phyloP scores from a whole-genome alignment of 129 eudicot species.

The Arctium lappa region DNA sequence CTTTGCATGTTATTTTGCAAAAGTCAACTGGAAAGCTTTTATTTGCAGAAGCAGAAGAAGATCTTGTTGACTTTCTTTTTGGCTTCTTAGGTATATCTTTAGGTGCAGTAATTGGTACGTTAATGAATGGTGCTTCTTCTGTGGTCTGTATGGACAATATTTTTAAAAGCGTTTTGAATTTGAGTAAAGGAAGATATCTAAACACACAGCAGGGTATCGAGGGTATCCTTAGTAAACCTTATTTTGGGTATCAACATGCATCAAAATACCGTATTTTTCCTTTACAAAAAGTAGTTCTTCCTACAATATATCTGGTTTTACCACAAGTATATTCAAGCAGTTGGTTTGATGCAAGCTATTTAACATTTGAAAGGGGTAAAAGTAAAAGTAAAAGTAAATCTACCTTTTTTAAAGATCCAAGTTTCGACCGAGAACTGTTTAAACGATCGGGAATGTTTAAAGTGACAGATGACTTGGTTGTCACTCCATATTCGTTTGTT shows the following conservation, averaged over 20 bases:
- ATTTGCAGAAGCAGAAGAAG: slow-evolving; percentile 23
- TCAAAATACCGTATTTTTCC: background rate
- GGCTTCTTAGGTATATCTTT: slow-evolving; percentile 19
- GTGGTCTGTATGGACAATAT: slow-evolving; percentile 5
- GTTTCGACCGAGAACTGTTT: background rate
- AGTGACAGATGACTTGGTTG: slow-evolving; percentile 15
- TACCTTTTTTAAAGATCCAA: background rate
- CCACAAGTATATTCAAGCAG: background rate
- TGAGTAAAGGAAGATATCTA: background rate
- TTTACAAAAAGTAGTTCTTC: no score
- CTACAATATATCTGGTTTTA: background rate
- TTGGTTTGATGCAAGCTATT: background rate
- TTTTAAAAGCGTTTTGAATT: background rate
- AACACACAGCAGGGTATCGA: background rate
- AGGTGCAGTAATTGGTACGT: slow-evolving; percentile 2
- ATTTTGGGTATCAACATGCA: background rate
- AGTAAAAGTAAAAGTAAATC: background rate
- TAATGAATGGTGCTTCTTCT: background rate
- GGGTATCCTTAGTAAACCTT: background rate
- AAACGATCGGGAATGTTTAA: slow-evolving; percentile 12
- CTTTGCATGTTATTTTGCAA: background rate
- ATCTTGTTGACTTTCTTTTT: slow-evolving; percentile 31
- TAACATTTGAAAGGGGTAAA: background rate
- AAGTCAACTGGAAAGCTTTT: slow-evolving; percentile 20
- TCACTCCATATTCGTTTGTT: background rate